Conservation (phyloP, 202 grass and related monocot genomes). For the Panicum virgatum region DNA sequence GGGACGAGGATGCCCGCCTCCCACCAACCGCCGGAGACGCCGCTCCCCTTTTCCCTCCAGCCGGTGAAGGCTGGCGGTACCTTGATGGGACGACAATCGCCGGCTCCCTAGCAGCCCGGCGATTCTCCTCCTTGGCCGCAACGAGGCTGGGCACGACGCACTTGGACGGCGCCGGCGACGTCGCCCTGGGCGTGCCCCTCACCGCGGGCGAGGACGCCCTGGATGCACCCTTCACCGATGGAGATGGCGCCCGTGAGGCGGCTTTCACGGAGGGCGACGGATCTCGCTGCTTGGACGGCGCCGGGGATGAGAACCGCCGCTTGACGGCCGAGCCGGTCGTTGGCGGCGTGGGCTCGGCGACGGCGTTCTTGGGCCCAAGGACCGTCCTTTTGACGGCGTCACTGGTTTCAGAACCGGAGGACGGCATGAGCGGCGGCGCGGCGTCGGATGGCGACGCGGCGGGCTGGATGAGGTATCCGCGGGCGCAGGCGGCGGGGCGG, state of each 20-base stretch:
- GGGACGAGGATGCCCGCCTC: slow-evolving; percentile 64
- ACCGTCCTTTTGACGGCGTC: slow-evolving; percentile 16
- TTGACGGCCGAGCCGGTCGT: background rate
- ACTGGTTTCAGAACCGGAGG: background rate
- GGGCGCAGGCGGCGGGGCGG: slow-evolving; percentile 42
- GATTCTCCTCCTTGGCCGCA: slow-evolving; percentile 77
- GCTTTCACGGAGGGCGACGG: slow-evolving; percentile 17
- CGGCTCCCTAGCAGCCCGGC: slow-evolving; percentile 58
- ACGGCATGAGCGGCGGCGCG: slow-evolving; percentile 47
- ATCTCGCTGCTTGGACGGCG: slow-evolving; percentile 32
- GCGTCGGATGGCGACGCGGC: slow-evolving; percentile 46
- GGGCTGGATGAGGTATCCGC: slow-evolving; percentile 77
- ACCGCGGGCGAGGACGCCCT: slow-evolving; percentile 42
- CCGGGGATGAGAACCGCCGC: slow-evolving; percentile 45
- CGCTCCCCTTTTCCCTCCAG: slow-evolving; percentile 41
- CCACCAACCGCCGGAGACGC: slow-evolving; percentile 47
- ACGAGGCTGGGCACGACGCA: slow-evolving; percentile 75
- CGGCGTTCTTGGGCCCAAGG: slow-evolving; percentile 41
- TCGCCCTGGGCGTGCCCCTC: slow-evolving; percentile 36
- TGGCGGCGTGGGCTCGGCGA: background rate
- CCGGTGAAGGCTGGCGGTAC: slow-evolving; percentile 71
- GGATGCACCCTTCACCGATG: background rate
- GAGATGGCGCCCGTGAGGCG: slow-evolving; percentile 25
- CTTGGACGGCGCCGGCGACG: slow-evolving; percentile 74
- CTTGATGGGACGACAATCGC: slow-evolving; percentile 79